phyloP scores from a whole-genome alignment of 441 rosid species.

The Gossypium aridum region DNA sequence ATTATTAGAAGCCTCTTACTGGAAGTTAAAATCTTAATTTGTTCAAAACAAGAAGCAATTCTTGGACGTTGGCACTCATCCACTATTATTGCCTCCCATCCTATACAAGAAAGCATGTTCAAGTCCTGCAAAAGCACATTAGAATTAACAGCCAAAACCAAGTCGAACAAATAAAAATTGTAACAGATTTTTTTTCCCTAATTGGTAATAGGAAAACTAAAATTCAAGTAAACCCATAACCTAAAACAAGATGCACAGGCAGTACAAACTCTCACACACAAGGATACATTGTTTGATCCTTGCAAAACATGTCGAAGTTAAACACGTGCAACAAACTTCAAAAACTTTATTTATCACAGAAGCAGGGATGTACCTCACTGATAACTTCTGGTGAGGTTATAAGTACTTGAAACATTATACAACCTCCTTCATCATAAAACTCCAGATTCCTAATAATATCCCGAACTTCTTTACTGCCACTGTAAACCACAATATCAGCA shows the following conservation, averaged over 20 bases:
- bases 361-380: slow-evolving; percentile 35
- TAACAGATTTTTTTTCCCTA: neutral
- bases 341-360: slow-evolving; percentile 4
- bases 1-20: slow-evolving; percentile 43
- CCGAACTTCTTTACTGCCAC: slow-evolving; percentile 36
- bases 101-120: slow-evolving; percentile 21
- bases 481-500: slow-evolving; percentile 37
- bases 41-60: slow-evolving; percentile 24
- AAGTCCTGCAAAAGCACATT: slow-evolving; percentile 42
- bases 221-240: neutral
- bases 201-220: neutral
- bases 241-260: neutral
- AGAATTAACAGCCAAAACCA: slow-evolving; percentile 1
- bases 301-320: neutral
- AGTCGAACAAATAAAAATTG: neutral
- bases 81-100: slow-evolving; percentile 48
- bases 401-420: slow-evolving; percentile 44
- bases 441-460: slow-evolving; percentile 35
- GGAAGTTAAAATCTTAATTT: slow-evolving; percentile 33
- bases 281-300: neutral
- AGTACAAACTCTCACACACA: slow-evolving; percentile 2
- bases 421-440: slow-evolving; percentile 33
- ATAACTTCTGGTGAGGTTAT: slow-evolving; percentile 42
- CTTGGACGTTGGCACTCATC: slow-evolving; percentile 42
- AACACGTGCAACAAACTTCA: neutral